Percentiles rank a stretch among this genome's conserved stretches.
Conservation (phyloP, 176 grass and related monocot genomes). For the Echinochloa phyllopogon region DNA sequence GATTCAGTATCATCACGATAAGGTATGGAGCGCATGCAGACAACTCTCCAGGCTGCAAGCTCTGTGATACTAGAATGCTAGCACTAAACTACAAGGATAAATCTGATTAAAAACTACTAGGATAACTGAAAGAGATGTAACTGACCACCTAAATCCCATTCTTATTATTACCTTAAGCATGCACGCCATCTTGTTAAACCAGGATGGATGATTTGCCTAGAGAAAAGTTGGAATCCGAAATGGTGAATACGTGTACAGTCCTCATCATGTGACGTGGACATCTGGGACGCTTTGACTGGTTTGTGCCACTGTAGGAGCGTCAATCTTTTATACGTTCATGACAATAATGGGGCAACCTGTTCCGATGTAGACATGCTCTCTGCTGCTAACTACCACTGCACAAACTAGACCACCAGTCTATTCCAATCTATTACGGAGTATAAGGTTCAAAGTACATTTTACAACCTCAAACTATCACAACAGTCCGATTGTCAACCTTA, state of each 20-base stretch:
- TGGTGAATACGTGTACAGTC: background rate
- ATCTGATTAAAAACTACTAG: background rate
- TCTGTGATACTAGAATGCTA: background rate
- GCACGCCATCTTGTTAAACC: background rate
- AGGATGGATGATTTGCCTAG: background rate
- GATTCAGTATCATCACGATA: background rate
- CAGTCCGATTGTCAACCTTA: no score
- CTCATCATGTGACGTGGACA: background rate
- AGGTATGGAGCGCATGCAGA: background rate
- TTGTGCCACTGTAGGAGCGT: background rate
- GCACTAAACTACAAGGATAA: background rate
- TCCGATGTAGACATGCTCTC: conserved; percentile 22
- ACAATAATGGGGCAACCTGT: conserved; percentile 1
- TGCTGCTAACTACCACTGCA: background rate
- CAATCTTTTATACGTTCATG: background rate
- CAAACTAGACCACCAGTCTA: background rate
- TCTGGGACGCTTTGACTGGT: background rate
- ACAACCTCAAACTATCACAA: no score
- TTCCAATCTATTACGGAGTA: background rate
- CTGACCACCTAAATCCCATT: background rate
- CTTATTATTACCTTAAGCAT: background rate
- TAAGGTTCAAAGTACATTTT: no score
- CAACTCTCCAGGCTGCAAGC: background rate
- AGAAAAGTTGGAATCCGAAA: background rate
- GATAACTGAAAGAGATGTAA: background rate